These are phyloP conservation scores for Catunica adiposa DNA, from an alignment of 2,329 filamentous ascomycete species.

Conservation along the genomic window DNA sequence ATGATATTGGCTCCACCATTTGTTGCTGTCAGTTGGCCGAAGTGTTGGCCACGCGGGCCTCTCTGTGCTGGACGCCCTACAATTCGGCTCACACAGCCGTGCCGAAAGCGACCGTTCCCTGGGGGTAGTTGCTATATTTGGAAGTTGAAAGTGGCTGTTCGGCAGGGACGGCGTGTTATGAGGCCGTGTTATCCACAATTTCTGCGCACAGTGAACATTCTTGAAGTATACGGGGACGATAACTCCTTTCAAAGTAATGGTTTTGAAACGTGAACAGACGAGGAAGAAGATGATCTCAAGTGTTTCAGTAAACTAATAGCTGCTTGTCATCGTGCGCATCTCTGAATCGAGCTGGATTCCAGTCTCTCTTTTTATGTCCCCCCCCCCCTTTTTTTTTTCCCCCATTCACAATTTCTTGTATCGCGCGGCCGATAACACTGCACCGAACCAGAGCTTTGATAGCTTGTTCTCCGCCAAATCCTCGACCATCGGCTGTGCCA, in stretches of 20 bases:
- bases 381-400: neutral
- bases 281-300: neutral
- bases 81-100: constrained; percentile 4
- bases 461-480: neutral
- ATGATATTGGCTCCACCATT: neutral
- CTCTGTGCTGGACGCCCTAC: neutral
- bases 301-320: neutral
- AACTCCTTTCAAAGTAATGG: neutral
- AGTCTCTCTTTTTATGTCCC: neutral
- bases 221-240: neutral
- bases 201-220: neutral
- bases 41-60: neutral
- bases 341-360: neutral
- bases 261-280: constrained; percentile 2
- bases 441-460: neutral
- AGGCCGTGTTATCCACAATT: neutral
- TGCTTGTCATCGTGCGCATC: neutral
- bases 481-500: neutral
- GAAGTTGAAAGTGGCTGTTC: constrained; percentile 8
- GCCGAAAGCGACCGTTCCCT: neutral
- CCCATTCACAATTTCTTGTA: neutral
- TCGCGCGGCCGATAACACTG: neutral
- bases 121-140: constrained; percentile 4
- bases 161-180: constrained; percentile 1
- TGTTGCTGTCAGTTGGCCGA: neutral